A percentile compares a stretch with the other conserved stretches of the same genome.
Conservation (phyloP, 106 monocot genomes). For the Dendrobium nobile region DNA sequence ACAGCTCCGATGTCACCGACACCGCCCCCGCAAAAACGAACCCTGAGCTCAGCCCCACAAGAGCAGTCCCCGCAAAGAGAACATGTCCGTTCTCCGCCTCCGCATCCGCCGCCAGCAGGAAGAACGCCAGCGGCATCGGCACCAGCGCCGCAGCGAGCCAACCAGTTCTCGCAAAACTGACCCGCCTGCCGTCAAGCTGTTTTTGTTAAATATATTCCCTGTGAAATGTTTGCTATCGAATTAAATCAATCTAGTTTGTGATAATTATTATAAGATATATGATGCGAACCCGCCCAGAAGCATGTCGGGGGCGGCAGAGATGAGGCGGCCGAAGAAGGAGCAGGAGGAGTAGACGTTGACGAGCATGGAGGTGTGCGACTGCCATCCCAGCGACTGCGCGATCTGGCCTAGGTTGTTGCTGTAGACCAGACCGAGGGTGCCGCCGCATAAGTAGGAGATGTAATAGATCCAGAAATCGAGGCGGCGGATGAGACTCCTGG, state of each 20-base stretch:
- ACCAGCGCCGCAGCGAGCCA: slow-evolving; percentile 60
- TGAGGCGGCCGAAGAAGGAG: slow-evolving; percentile 83
- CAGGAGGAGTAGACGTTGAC: slow-evolving; percentile 75
- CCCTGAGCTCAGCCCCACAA: slow-evolving; percentile 77
- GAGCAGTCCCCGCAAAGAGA: slow-evolving; percentile 48
- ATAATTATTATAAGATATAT: not conserved
- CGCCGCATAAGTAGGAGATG: slow-evolving; percentile 69
- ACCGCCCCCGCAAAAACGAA: slow-evolving; percentile 80
- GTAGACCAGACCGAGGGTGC: slow-evolving; percentile 78
- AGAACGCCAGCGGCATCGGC: slow-evolving; percentile 68
- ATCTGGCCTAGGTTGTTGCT: slow-evolving; percentile 88
- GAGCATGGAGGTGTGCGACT: slow-evolving; percentile 31
- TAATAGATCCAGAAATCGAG: slow-evolving; percentile 86
- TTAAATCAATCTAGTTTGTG: no score
- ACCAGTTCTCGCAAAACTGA: slow-evolving; percentile 58
- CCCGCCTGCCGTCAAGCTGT: slow-evolving; percentile 26
- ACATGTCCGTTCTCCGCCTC: slow-evolving; percentile 9
- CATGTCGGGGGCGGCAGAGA: slow-evolving; percentile 56
- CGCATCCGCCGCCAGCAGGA: slow-evolving; percentile 33
- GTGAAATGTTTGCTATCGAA: not conserved
- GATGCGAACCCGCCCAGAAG: slow-evolving; percentile 43
- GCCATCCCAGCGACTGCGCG: slow-evolving; percentile 55
- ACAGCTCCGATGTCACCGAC: slow-evolving; percentile 76
- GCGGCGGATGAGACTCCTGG: slow-evolving; percentile 28
- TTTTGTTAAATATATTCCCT: not conserved